Evolutionary conservation across 2,329 filamentous ascomycete species (phyloP), one percentile per base, ranked within the genome.

Genomic region (Talaromyces pinophilus): DNA sequence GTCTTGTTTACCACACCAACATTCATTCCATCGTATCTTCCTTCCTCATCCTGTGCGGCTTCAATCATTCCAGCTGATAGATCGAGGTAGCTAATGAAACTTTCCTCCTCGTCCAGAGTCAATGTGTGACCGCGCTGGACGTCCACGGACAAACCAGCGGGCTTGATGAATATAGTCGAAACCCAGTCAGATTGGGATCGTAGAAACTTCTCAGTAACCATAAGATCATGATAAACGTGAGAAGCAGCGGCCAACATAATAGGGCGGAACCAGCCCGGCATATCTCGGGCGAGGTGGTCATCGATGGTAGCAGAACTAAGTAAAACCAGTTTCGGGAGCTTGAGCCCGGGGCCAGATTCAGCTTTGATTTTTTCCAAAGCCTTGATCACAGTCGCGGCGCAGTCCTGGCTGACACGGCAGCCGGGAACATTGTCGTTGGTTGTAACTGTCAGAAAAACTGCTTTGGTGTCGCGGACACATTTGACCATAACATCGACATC

Each of bases 41-140:
- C 70, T 11, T 68, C 64, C 48, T 77, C 77, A 40, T 81, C 75
- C 0, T 38, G 11, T 38, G 78, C 81, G 5, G 78, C 79, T 70
- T 85, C 82, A 19, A 84, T 74, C 83, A 85, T 85, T 0, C 71
- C 82, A 1, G 79, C 82, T 1, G 81, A 76, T 17, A 84, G 69
- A 69, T 84, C 83, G 4, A 80, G 46, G 59, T 81, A 1, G 1
- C 85, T 35, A 33, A 77, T 38, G 35, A 38, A 77, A 4, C 72
- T 77, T 61, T 81, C 73, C 60, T 81, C 71, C 8, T 78, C 71
- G 55, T 75, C 72, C 1, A 81, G 63, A 25, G 70, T 81, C 17
- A 85, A 69, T 54, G 62, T 66, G 69, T 85, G 80, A 2, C 82
- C 83, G 0, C 77, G 71, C 67, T 68, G 65, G 5, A 68, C 62